A percentile compares a stretch with the other conserved stretches of the same genome.
Conservation (phyloP, 768 basidiomycete species). For the Russula emetica region DNA sequence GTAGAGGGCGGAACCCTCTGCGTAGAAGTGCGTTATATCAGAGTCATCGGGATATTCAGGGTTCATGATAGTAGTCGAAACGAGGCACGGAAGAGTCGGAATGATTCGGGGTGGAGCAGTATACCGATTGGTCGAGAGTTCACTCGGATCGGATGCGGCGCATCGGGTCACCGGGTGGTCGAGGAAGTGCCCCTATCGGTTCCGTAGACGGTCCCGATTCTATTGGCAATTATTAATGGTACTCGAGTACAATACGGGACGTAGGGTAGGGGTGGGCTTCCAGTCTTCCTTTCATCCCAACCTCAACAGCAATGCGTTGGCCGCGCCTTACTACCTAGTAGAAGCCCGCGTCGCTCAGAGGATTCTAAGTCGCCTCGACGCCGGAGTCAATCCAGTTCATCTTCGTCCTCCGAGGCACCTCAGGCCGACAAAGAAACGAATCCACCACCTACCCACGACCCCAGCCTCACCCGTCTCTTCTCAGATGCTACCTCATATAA, state of each 20-base stretch:
- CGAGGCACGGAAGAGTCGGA: background rate
- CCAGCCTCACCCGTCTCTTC: constrained; percentile 38
- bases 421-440: background rate
- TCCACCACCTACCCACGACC: constrained; percentile 6
- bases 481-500: constrained; percentile 40
- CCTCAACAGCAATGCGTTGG: constrained; percentile 13
- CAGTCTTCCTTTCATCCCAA: background rate
- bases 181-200: background rate
- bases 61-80: too few species aligned
- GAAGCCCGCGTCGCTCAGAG: background rate
- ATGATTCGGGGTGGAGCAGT: background rate
- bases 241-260: background rate
- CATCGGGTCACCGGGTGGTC: background rate
- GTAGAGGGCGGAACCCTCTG: background rate
- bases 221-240: background rate
- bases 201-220: background rate
- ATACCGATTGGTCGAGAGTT: too few species aligned
- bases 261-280: background rate
- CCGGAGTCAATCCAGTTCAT: background rate
- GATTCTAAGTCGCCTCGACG: background rate
- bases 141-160: too few species aligned
- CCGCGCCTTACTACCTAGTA: too few species aligned
- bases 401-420: constrained; percentile 15
- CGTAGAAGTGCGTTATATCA: background rate
- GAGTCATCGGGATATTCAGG: too few species aligned